Conservation (phyloP, 2,329 filamentous ascomycete species). For the Tolypocladium ovalisporum region DNA sequence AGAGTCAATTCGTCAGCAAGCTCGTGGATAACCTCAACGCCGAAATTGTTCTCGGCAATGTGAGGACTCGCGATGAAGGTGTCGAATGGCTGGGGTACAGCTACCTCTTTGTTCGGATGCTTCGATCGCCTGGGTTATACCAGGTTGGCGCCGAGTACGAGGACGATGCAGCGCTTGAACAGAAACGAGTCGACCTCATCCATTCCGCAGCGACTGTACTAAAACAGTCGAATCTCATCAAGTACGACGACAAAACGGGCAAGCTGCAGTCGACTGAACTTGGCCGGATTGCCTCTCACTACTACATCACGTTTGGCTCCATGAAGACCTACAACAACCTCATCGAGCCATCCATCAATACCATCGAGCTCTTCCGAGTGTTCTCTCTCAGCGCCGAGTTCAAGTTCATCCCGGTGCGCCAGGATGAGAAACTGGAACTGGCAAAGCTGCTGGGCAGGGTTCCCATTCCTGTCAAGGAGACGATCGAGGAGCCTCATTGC, state of each 20-base stretch:
- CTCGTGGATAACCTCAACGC: conserved; percentile 94
- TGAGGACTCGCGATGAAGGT: conserved; percentile 83
- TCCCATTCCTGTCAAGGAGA: conserved; percentile 94
- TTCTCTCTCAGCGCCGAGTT: conserved; percentile 96
- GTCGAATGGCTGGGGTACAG: conserved; percentile 99
- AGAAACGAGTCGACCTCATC: conserved; percentile 94
- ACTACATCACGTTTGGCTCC: conserved; percentile 93
- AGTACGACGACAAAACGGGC: conserved; percentile 91
- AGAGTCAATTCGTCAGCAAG: conserved; percentile 89
- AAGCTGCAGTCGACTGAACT: conserved; percentile 85
- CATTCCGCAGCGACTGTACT: conserved; percentile 85
- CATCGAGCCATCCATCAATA: conserved; percentile 83
- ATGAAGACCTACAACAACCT: conserved; percentile 97
- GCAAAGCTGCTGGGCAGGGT: conserved; percentile 84
- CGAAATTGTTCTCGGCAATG: conserved; percentile 88
- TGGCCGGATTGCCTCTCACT: conserved; percentile 91
- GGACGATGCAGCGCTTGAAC: conserved; percentile 80
- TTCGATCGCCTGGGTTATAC: conserved; percentile 87
- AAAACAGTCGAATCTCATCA: conserved; percentile 79
- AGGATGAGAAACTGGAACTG: conserved; percentile 94
- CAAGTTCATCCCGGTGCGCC: conserved; percentile 95
- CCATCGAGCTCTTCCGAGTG: conserved; percentile 92
- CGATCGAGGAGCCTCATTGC: conserved; percentile 89
- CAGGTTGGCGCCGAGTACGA: conserved; percentile 95
- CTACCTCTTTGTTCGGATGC: conserved; percentile 95